phyloP scores from a whole-genome alignment of 2,329 filamentous ascomycete genomes.

The Talaromyces sp. region DNA sequence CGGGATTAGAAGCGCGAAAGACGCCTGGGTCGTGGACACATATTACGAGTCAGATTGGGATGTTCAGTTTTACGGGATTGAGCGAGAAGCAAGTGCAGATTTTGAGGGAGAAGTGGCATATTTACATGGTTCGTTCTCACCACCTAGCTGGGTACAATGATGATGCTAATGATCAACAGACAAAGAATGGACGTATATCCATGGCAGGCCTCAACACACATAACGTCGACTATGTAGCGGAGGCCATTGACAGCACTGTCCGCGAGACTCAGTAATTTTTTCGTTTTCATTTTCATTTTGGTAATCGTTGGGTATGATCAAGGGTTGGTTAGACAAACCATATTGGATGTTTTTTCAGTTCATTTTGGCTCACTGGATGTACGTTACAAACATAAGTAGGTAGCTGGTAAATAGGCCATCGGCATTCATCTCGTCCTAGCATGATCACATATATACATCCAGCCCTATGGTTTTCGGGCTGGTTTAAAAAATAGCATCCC shows the following conservation, averaged over 20 bases:
- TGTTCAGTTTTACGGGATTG: slow-evolving; percentile 81
- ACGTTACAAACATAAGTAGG: neutral
- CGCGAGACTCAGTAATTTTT: slow-evolving; percentile 30
- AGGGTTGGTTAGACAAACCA: neutral
- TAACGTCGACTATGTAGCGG: slow-evolving; percentile 91
- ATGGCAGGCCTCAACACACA: slow-evolving; percentile 95
- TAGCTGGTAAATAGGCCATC: neutral
- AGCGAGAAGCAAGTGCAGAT: slow-evolving; percentile 47
- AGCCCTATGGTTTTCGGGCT: neutral
- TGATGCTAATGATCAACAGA: slow-evolving; percentile 40
- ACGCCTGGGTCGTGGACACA: slow-evolving; percentile 94
- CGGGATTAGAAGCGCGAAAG: slow-evolving; percentile 72
- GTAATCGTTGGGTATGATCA: neutral
- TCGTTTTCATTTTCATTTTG: neutral
- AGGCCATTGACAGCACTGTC: slow-evolving; percentile 83
- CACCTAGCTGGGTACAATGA: too few species aligned
- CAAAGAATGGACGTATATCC: slow-evolving; percentile 95
- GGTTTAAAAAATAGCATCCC: slow-evolving; percentile 65
- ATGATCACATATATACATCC: neutral
- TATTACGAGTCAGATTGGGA: slow-evolving; percentile 97
- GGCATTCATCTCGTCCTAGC: neutral
- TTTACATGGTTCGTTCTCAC: slow-evolving; percentile 45
- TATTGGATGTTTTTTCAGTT: neutral
- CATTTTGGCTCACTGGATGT: neutral
- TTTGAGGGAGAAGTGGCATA: slow-evolving; percentile 48